Base-by-base conservation (phyloP, 2,329 filamentous ascomycete species). In the Elsinoe batatas region DNA sequence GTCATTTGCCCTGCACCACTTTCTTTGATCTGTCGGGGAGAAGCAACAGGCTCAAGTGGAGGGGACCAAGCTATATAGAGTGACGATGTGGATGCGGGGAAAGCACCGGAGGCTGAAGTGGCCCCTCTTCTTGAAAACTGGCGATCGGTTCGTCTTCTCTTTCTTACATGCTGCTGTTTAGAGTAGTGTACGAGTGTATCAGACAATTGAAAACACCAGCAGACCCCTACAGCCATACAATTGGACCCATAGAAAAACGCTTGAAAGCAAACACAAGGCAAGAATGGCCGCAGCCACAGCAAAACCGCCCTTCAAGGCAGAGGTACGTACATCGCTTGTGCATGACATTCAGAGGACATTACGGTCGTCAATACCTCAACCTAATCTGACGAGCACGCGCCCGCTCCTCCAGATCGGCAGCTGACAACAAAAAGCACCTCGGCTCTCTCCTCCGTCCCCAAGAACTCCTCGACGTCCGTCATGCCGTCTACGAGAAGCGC, bases 241-340 rank as follows among this genome's bases (percentile, higher is more conserved):
- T 38, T 26, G 18, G 33, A 38, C 32, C 33, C 26, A 51, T 37
- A 8, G 33, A 8, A 22, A 22, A 51, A 10, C 35, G 17, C 13
- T 38, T n/a, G 26, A 17, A 49, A 49, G 22, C 26, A 18, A 18
- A 26, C 26, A 51, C 26, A 36, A 22, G 30, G 40, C 40, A 44
- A 26, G 10, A 10, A 51, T 51, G 47, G 47, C 47, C 15, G 47
- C 47, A 11, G 47, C 47, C 10, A 17, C 44, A 12, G 26, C 26
- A 26, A 67, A 72, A 57, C 79, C 79, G 22, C 83, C 81, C 38
- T 87, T 86, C 69, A 77, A 84, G 63, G 82, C 83, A 56, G 83
- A 87, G 69, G 53, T 55, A 55, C 40, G 42, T 55, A 47, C 40
- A 22, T 18, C 49, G 20, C 33, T 53, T 17, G 11, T 44, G 40